Percentiles rank a stretch among this genome's conserved stretches.
These are phyloP conservation scores for Xerocomus amazonicus DNA, from an alignment of 1,284 basidiomycete genomes.

Conservation along the genomic window DNA sequence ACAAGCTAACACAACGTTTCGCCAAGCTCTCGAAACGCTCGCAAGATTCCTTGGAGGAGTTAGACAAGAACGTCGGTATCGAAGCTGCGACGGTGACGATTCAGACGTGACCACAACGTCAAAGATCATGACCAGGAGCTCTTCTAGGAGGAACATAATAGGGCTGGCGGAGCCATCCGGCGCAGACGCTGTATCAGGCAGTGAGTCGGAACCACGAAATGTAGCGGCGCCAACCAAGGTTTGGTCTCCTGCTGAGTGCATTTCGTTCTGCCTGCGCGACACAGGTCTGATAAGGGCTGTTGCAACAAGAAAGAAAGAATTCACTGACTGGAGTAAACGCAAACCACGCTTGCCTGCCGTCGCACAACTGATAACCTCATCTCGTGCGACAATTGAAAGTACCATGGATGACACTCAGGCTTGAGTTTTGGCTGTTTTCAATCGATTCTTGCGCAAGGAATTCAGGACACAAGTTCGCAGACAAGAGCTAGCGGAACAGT, in stretches of 20 bases:
- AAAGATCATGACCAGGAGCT: slow-evolving; percentile 21
- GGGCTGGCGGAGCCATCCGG: slow-evolving; percentile 4
- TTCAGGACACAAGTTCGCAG: too few species aligned
- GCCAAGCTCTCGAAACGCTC: slow-evolving; percentile 17
- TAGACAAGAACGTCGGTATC: background rate
- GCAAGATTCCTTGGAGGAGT: slow-evolving; percentile 16
- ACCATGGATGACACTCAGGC: too few species aligned
- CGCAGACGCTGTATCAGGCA: background rate
- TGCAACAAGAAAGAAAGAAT: background rate
- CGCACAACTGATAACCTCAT: too few species aligned
- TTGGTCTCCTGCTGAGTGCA: background rate
- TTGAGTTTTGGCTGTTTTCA: too few species aligned
- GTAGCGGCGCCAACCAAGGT: background rate
- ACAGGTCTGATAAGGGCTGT: background rate
- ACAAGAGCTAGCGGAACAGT: too few species aligned
- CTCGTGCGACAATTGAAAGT: too few species aligned
- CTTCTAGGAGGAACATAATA: slow-evolving; percentile 16
- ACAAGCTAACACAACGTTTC: slow-evolving; percentile 12
- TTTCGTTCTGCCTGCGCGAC: background rate
- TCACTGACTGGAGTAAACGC: slow-evolving; percentile 1
- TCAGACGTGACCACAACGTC: slow-evolving; percentile 16
- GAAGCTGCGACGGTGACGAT: background rate
- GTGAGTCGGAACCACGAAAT: background rate
- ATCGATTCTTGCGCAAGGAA: too few species aligned
- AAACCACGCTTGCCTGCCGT: background rate